A percentile compares a stretch with the other conserved stretches of the same genome.
These are phyloP conservation scores for Scheffersomyces illinoinensis DNA, from an alignment of 1,139 yeast genomes.

Conservation along the genomic window DNA sequence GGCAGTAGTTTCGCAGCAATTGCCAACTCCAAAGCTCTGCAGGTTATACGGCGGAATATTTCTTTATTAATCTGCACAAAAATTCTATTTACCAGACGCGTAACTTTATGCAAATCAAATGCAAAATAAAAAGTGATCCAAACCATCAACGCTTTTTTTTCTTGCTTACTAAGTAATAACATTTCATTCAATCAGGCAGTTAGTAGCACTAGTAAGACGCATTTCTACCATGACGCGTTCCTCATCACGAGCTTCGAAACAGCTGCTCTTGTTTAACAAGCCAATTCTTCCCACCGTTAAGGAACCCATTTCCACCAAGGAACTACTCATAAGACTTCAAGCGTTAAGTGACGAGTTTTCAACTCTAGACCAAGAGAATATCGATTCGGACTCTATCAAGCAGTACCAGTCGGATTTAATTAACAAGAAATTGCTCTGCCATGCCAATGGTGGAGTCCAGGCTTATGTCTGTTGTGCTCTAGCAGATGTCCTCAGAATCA, in stretches of 20 bases:
- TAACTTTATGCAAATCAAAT: not conserved
- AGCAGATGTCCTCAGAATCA: slow-evolving; percentile 72
- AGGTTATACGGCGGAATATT: not conserved
- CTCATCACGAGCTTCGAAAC: not conserved
- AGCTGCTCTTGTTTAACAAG: slow-evolving; percentile 34
- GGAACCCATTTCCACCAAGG: slow-evolving; percentile 59
- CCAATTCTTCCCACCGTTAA: slow-evolving; percentile 55
- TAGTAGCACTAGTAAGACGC: not conserved
- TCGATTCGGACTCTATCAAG: slow-evolving; percentile 47
- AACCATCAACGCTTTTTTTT: not conserved
- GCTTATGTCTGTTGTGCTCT: slow-evolving; percentile 73
- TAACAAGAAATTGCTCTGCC: slow-evolving; percentile 57
- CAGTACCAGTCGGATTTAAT: slow-evolving; percentile 53
- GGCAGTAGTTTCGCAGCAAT: not conserved
- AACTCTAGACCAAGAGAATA: slow-evolving; percentile 59
- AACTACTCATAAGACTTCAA: slow-evolving; percentile 45
- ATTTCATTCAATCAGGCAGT: not conserved
- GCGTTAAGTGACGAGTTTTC: slow-evolving; percentile 62
- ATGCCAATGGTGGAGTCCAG: slow-evolving; percentile 69
- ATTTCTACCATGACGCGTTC: not conserved
- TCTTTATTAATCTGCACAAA: not conserved
- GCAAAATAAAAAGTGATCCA: not conserved
- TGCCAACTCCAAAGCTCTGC: not conserved
- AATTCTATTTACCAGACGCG: not conserved
- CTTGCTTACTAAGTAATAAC: not conserved